These are phyloP conservation scores for Actinomortierella ambigua DNA, from an alignment of 371 early-diverging fungal species.

Conservation along the genomic window DNA sequence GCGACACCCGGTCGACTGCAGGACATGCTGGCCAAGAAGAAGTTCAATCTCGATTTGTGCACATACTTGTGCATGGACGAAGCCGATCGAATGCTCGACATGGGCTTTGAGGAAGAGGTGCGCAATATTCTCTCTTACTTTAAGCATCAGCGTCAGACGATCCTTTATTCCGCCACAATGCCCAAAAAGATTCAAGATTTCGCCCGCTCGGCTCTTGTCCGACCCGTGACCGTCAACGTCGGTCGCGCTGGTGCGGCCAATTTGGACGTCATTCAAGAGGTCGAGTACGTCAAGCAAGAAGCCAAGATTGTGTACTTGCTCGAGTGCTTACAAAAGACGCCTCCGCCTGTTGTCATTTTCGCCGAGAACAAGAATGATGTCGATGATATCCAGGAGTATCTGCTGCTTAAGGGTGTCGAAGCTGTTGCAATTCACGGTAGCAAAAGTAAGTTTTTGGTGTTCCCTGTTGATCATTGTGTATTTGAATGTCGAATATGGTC, in stretches of 20 bases:
- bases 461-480: not conserved
- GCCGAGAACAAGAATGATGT: slow-evolving; percentile 99
- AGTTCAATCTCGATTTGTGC: slow-evolving; percentile 82
- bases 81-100: slow-evolving; percentile 99
- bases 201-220: slow-evolving; percentile 86
- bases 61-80: slow-evolving; percentile 94
- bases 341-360: slow-evolving; percentile 97
- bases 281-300: slow-evolving; percentile 96
- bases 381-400: slow-evolving; percentile 97
- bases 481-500: not conserved
- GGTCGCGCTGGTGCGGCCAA: slow-evolving; percentile 98
- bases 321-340: slow-evolving; percentile 92
- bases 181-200: slow-evolving; percentile 98
- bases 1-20: slow-evolving; percentile 97
- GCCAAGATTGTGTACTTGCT: slow-evolving; percentile 91
- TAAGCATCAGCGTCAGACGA: slow-evolving; percentile 88
- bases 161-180: slow-evolving; percentile 96
- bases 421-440: slow-evolving; percentile 95
- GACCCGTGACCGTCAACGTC: slow-evolving; percentile 96
- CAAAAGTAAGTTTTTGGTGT: slow-evolving; percentile 68
- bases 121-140: slow-evolving; percentile 92
- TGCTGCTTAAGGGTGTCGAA: slow-evolving; percentile 93
- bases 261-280: slow-evolving; percentile 96
- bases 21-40: slow-evolving; percentile 82
- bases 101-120: slow-evolving; percentile 97